A percentile compares a stretch with the other conserved stretches of the same genome.
Evolutionary conservation across 306 rosid species (phyloP).

Genomic region (Alnus rubra): DNA sequence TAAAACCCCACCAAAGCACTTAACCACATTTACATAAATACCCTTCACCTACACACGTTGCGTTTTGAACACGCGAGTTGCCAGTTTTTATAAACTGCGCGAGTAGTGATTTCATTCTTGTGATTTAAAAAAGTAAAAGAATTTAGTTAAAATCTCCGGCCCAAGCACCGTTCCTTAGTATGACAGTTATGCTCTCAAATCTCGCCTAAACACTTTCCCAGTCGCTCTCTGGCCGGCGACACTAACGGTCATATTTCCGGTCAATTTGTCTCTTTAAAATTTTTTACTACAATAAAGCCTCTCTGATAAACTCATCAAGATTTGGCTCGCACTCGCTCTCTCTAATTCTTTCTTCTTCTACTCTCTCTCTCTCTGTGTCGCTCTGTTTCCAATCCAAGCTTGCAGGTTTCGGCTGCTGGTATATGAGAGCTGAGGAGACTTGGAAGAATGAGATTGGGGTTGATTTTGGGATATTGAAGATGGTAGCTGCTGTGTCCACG

Average conservation of each 20-base stretch:
- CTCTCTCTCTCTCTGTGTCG: not conserved
- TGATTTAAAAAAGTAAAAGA: not conserved
- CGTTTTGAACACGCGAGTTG: conserved; percentile 25
- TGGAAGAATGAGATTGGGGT: conserved; percentile 33
- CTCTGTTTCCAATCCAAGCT: not conserved
- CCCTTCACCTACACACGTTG: conserved; percentile 14
- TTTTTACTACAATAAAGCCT: not conserved
- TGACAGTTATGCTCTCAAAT: conserved; percentile 63
- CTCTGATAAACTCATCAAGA: not conserved
- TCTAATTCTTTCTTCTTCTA: not conserved
- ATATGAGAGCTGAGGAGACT: conserved; percentile 22
- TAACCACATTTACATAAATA: conserved; percentile 15
- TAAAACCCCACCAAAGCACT: not conserved
- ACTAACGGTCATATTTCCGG: conserved; percentile 59
- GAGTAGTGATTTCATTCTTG: conserved; percentile 24
- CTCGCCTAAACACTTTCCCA: conserved; percentile 31
- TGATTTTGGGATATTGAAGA: conserved; percentile 30
- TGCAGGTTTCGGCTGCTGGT: not conserved
- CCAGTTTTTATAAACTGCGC: conserved; percentile 26
- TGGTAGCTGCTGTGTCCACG: conserved; percentile 80
- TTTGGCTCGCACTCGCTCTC: not conserved
- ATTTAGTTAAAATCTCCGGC: conserved; percentile 12
- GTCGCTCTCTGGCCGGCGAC: conserved; percentile 18
- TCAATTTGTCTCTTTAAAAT: conserved; percentile 8
- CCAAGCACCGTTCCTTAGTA: conserved; percentile 25